Conservation (phyloP, 176 grass and related monocot species). For the Elaeis guineensis region DNA sequence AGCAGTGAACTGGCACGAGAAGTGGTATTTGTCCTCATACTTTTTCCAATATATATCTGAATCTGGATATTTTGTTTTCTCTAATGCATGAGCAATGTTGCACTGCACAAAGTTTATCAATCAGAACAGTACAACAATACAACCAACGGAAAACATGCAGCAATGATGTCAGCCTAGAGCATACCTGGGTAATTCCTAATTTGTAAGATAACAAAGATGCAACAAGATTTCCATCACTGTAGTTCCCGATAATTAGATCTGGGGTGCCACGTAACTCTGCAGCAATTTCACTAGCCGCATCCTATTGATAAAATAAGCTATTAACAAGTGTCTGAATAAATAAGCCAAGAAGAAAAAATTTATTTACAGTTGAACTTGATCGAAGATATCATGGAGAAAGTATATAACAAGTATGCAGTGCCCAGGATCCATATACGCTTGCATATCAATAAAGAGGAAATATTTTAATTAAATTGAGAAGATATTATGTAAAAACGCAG, state of each 20-base stretch:
- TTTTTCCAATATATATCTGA: constrained; percentile 95
- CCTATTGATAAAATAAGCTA: constrained; percentile 36
- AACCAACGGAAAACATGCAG: constrained; percentile 1
- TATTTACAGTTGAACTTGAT: too few relatives aligned
- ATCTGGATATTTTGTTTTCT: constrained; percentile 96
- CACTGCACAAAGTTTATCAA: constrained; percentile 43
- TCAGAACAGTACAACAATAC: constrained; percentile 9
- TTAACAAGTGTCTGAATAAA: too few relatives aligned
- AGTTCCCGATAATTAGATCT: constrained; percentile 95
- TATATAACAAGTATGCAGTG: too few relatives aligned
- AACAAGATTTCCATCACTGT: constrained; percentile 97
- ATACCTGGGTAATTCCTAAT: constrained; percentile 84
- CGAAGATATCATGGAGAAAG: too few relatives aligned
- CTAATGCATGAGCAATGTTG: constrained; percentile 93
- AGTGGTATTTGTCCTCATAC: constrained; percentile 80
- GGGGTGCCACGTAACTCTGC: constrained; percentile 77
- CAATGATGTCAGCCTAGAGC: not conserved
- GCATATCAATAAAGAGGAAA: too few relatives aligned
- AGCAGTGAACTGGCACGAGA: constrained; percentile 98
- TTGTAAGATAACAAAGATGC: constrained; percentile 82
- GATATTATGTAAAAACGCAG: too few relatives aligned
- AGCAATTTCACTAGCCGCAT: constrained; percentile 78
- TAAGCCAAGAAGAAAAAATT: too few relatives aligned
- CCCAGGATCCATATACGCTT: too few relatives aligned
- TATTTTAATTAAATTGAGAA: too few relatives aligned